A percentile compares a stretch with the other conserved stretches of the same genome.
phyloP scores from a whole-genome alignment of 805 yeast genomes.

The Nakazawaea populi region DNA sequence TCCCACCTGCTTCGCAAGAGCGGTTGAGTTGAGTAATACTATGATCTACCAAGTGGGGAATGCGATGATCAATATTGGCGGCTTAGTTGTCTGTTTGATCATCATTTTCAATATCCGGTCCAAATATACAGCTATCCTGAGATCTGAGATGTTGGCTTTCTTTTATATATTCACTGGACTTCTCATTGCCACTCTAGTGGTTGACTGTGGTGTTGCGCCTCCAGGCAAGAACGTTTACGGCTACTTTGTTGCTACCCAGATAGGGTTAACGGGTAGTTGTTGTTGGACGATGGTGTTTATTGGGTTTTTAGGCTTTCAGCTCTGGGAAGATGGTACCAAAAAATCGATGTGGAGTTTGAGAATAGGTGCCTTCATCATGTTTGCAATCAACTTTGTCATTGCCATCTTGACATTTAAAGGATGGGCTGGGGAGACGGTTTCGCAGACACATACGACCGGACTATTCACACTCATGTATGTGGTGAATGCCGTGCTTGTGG shows the following conservation, averaged over 20 bases:
- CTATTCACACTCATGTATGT: slow-evolving; percentile 68
- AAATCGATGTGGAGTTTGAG: slow-evolving; percentile 56
- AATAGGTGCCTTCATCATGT: slow-evolving; percentile 47
- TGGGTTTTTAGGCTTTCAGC: slow-evolving; percentile 79
- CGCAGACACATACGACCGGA: slow-evolving; percentile 51
- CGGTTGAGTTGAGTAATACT: slow-evolving; percentile 86
- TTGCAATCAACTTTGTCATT: slow-evolving; percentile 59
- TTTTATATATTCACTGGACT: slow-evolving; percentile 55
- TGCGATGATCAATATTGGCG: slow-evolving; percentile 78
- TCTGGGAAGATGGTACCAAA: slow-evolving; percentile 92
- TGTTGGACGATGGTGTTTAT: slow-evolving; percentile 65
- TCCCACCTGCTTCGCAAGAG: slow-evolving; percentile 77
- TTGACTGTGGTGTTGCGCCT: slow-evolving; percentile 90
- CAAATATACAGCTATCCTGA: slow-evolving; percentile 92
- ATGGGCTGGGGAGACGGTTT: slow-evolving; percentile 42
- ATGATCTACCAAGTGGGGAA: slow-evolving; percentile 85
- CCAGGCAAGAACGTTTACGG: slow-evolving; percentile 73
- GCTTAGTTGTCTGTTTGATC: slow-evolving; percentile 56
- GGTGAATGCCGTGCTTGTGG: slow-evolving; percentile 61
- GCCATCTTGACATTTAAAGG: slow-evolving; percentile 68
- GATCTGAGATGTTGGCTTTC: slow-evolving; percentile 77
- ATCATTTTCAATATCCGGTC: slow-evolving; percentile 73
- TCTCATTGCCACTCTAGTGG: slow-evolving; percentile 62
- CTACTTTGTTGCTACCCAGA: slow-evolving; percentile 77
- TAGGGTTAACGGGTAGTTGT: slow-evolving; percentile 66